A percentile compares a stretch with the other conserved stretches of the same genome.
These are phyloP conservation scores for Hypsizygus marmoreus DNA, from an alignment of 768 basidiomycete species.

Conservation along the genomic window DNA sequence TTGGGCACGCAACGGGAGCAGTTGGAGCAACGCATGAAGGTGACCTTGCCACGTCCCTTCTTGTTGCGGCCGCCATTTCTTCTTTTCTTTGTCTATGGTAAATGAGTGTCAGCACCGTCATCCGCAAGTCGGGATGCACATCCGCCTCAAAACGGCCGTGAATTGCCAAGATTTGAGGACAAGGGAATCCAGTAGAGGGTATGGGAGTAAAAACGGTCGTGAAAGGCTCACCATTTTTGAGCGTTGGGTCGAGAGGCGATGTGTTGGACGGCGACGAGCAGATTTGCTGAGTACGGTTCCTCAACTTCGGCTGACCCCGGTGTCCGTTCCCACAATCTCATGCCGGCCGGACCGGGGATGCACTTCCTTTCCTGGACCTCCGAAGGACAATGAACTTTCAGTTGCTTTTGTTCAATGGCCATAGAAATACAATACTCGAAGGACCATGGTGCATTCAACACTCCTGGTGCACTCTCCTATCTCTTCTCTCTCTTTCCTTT, in stretches of 20 bases:
- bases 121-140: constrained; percentile 34
- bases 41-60: constrained; percentile 96
- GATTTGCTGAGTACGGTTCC: constrained; percentile 25
- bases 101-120: constrained; percentile 26
- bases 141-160: constrained; percentile 33
- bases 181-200: constrained; percentile 6
- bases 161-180: constrained; percentile 20
- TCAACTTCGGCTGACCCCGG: constrained; percentile 26
- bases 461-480: neutral
- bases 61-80: constrained; percentile 99
- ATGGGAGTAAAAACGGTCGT: constrained; percentile 1
- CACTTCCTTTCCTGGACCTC: constrained; percentile 1
- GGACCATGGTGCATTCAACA: constrained; percentile 11
- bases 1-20: constrained; percentile 97
- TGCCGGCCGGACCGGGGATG: constrained; percentile 13
- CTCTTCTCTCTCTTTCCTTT: constrained; percentile 13
- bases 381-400: constrained; percentile 14
- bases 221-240: constrained; percentile 43
- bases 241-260: constrained; percentile 39
- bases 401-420: constrained; percentile 14
- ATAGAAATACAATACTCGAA: constrained; percentile 2
- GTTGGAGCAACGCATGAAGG: constrained; percentile 96
- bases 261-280: constrained; percentile 35
- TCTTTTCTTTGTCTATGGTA: constrained; percentile 92
- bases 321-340: constrained; percentile 27